These are phyloP conservation scores for Spinacia oleracea DNA, from an alignment of 179 eudicot species.

Conservation along the genomic window DNA sequence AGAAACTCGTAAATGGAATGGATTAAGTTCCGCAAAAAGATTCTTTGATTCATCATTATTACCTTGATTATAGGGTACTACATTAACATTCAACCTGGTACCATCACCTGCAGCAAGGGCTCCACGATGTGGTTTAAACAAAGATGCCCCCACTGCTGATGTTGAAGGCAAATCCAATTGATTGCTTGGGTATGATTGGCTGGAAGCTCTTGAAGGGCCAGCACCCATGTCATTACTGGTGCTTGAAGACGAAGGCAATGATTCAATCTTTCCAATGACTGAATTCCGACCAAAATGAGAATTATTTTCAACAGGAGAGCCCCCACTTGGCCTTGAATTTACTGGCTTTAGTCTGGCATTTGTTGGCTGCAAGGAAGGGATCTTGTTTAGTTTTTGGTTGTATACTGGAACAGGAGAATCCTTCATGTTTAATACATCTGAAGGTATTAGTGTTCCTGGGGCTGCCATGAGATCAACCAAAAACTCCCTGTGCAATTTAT, in stretches of 20 bases:
- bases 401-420: slow-evolving; percentile 50
- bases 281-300: slow-evolving; percentile 31
- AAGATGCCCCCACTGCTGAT: slow-evolving; percentile 67
- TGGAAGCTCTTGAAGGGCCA: slow-evolving; percentile 57
- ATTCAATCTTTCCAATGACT: slow-evolving; percentile 37
- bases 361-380: slow-evolving; percentile 44
- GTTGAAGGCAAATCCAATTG: slow-evolving; percentile 61
- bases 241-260: slow-evolving; percentile 43
- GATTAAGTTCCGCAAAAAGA: slow-evolving; percentile 96
- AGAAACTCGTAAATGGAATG: slow-evolving; percentile 75
- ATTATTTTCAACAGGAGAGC: slow-evolving; percentile 35
- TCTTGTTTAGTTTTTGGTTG: slow-evolving; percentile 47
- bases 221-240: slow-evolving; percentile 44
- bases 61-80: slow-evolving; percentile 69
- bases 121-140: slow-evolving; percentile 80
- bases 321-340: slow-evolving; percentile 29
- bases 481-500: slow-evolving; percentile 63
- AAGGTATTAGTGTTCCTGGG: slow-evolving; percentile 93
- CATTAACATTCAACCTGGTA: slow-evolving; percentile 77
- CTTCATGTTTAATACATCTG: slow-evolving; percentile 59
- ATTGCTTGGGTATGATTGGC: slow-evolving; percentile 39
- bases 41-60: slow-evolving; percentile 64
- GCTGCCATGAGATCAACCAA: slow-evolving; percentile 99
- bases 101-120: slow-evolving; percentile 74
- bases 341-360: slow-evolving; percentile 34